phyloP scores from a whole-genome alignment of 1,284 basidiomycete genomes.

The Nidula niveotomentosa region DNA sequence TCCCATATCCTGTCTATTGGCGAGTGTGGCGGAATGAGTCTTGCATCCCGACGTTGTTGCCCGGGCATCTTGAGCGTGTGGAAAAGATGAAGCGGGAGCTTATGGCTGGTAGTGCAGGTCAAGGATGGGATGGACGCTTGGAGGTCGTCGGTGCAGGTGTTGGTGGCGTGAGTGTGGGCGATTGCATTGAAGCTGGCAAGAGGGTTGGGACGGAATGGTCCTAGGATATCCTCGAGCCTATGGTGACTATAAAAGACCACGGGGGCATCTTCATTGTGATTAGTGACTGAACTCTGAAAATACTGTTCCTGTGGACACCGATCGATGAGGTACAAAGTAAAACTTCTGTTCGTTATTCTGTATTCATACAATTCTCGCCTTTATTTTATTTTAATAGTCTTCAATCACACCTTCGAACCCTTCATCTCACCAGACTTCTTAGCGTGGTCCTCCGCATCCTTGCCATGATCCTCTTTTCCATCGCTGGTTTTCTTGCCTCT shows the following conservation, averaged over 20 bases:
- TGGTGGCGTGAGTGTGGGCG: constrained; percentile 87
- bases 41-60: constrained; percentile 84
- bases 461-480: constrained; percentile 9
- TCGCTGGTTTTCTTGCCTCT: constrained; percentile 11
- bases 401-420: too few relatives aligned
- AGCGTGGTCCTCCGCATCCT: background rate
- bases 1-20: constrained; percentile 62
- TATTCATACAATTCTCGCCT: too few relatives aligned
- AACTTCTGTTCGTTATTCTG: too few relatives aligned
- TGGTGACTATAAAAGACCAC: too few relatives aligned
- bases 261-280: too few relatives aligned
- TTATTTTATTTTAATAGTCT: too few relatives aligned
- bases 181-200: constrained; percentile 80
- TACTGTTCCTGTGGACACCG: too few relatives aligned
- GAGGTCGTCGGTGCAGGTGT: constrained; percentile 87
- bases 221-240: background rate
- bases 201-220: constrained; percentile 35
- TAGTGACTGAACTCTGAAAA: too few relatives aligned
- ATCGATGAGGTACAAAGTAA: too few relatives aligned
- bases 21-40: constrained; percentile 57
- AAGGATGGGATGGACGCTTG: constrained; percentile 58
- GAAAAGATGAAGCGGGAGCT: constrained; percentile 54
- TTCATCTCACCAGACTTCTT: too few relatives aligned
- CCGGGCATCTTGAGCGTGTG: constrained; percentile 78
- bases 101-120: constrained; percentile 14